Evolutionary conservation across 805 yeast species (phyloP), one percentile per base, ranked within the genome.

Genomic region (Kazachstania kunashirensis): DNA sequence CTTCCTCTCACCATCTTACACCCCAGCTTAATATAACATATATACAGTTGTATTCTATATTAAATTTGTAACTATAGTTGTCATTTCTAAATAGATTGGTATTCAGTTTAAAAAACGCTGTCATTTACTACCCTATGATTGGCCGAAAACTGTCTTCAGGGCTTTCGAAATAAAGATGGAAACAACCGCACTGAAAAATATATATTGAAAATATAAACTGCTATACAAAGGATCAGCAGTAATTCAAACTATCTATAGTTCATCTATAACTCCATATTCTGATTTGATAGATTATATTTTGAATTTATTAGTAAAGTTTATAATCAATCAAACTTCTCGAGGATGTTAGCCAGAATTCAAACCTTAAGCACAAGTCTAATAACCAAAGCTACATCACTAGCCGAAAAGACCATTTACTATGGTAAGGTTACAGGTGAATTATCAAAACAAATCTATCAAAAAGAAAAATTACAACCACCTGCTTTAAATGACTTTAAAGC

Each of bases 381-480:
- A 35, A 33, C 51, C 33, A 55, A 41, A 45, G 57, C 63, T 45
- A 32, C 37, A 18, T 19, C 31, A 40, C 40, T 58, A 35, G 58
- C 69, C 48, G 73, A 79, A 65, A 52, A 68, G 44, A 57, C 64
- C 40, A 61, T 84, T 41, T 92, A 84, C 81, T 92, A 92, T 83
- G 67, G 77, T 39, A 73, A 73, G 51, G 75, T 72, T 31, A 59
- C 68, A 34, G 68, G 62, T 40, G 76, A 73, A 55, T 46, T 71
- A 31, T 67, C 73, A 15, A 64, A 64, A 51, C 68, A 65, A 63
- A 83, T 92, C 44, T 92, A 89, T 75, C 66, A 78, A 57, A 82
- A 83, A 65, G 98, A 92, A 69, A 94, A 86, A 46, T 68, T 92
- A 52, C 84, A 94, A 44, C 97, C 97, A 46, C 98, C 98, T 53